Base-by-base conservation (phyloP, 2,329 filamentous ascomycete genomes). In the Onygena corvina region DNA sequence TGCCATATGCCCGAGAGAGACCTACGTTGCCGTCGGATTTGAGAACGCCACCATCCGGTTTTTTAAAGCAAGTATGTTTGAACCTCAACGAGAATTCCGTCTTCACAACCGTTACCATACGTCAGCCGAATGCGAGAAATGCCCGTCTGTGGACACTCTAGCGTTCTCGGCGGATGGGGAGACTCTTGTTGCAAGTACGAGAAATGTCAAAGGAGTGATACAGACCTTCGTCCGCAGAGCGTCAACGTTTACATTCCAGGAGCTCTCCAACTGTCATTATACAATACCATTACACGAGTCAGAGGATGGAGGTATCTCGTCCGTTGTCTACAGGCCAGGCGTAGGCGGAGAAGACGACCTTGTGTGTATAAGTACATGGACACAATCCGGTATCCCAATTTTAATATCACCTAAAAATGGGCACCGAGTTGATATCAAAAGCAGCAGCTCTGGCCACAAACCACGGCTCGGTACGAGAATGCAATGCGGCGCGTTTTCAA, bases 311-410 rank as follows among this genome's bases (percentile, higher is more conserved):
- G 67, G 67, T 0, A 54, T 69, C 1, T 64, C 67, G 0, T 58
- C 65, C 0, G 65, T 63, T 2, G 57, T 67, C n/a, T 65, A 64
- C 46, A 60, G 65, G 7, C 59, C 63, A 1, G 61, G 60, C 3
- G 42, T 51, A 9, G 58, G 62, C 4, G 61, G 58, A 2, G 64
- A 66, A 27, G 66, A 67, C 11, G 58, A 63, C 34, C 48, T 69
- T 12, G 52, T 70, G 3, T 69, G 67, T 46, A 57, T 70, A 12
- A 65, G 62, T 1, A 69, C 67, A 0, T 70, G 67, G 67, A 70
- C 67, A 1, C 67, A 69, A 51, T 69, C 66, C 1, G 67, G 67
- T 2, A 57, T 58, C n/a, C 67, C 67, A 0, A 53, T 69, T 3
- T 57, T 70, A 2, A 58, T 69, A 2, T 66, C 69, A 46, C 66